phyloP scores from a whole-genome alignment of 805 yeast species.

The Pichia sporocuriosa region DNA sequence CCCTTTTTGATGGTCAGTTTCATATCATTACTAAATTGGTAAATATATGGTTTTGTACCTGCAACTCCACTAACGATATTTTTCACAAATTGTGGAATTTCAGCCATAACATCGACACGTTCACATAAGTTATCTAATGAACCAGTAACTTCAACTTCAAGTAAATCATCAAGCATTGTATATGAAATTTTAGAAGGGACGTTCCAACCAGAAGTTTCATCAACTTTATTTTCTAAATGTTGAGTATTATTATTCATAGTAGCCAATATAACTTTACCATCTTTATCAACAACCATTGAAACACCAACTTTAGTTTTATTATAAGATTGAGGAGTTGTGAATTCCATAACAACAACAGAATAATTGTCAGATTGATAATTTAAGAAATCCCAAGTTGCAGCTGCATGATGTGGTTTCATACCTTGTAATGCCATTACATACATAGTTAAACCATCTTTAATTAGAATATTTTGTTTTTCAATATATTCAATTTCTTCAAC shows the following conservation, averaged over 20 bases:
- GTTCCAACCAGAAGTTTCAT: constrained; percentile 88
- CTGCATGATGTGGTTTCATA: constrained; percentile 99
- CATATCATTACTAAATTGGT: constrained; percentile 75
- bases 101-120: constrained; percentile 96
- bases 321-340: constrained; percentile 87
- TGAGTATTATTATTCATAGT: constrained; percentile 59
- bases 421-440: constrained; percentile 96
- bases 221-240: constrained; percentile 51
- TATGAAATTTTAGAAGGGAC: constrained; percentile 67
- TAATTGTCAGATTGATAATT: constrained; percentile 74
- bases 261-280: constrained; percentile 52
- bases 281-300: constrained; percentile 64
- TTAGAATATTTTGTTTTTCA: constrained; percentile 12
- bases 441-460: constrained; percentile 52
- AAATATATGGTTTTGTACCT: constrained; percentile 94
- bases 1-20: constrained; percentile 30
- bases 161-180: constrained; percentile 36
- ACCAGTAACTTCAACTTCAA: constrained; percentile 52
- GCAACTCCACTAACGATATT: constrained; percentile 90
- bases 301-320: constrained; percentile 74
- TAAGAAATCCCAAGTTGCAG: constrained; percentile 91
- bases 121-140: constrained; percentile 59
- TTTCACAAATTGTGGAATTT: constrained; percentile 90
- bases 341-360: constrained; percentile 87
- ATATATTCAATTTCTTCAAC: constrained; percentile 9